A percentile compares a stretch with the other conserved stretches of the same genome.
Conservation (phyloP, 331 rosid genomes). For the Acacia concinna region DNA sequence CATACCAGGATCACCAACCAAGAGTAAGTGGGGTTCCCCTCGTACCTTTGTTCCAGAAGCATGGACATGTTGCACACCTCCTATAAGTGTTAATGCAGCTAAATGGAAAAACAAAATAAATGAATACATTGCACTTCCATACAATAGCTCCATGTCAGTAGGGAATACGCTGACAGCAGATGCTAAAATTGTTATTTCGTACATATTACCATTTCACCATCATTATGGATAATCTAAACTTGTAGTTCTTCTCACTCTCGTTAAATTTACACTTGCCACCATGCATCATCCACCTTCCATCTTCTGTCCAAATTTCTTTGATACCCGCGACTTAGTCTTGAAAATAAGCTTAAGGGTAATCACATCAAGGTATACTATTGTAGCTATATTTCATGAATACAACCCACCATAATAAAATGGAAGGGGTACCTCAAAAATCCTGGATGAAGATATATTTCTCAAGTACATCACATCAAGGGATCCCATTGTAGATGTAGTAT, state of each 20-base stretch:
- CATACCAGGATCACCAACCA: constrained; percentile 97
- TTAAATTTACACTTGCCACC: neutral
- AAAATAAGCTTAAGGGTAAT: neutral
- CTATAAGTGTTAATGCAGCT: constrained; percentile 90
- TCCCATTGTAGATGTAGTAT: constrained; percentile 4
- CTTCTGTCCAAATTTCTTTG: neutral
- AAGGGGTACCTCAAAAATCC: no score
- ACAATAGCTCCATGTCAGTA: neutral
- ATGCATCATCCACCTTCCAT: neutral
- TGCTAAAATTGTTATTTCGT: neutral
- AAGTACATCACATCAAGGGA: constrained; percentile 16
- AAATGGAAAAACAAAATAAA: constrained; percentile 36
- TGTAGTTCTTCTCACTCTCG: neutral
- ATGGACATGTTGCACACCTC: constrained; percentile 96
- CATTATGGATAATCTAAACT: neutral
- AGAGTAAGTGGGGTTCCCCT: constrained; percentile 93
- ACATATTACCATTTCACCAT: neutral
- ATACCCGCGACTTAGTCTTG: neutral
- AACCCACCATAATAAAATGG: no score
- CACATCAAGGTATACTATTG: constrained; percentile 12
- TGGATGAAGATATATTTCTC: no score
- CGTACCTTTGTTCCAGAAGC: constrained; percentile 91
- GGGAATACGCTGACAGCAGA: neutral
- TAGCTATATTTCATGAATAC: no score
- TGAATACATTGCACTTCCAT: neutral